Evolutionary conservation across 305 asterid genomes (phyloP).

Genomic region (Rubia tinctorum): DNA sequence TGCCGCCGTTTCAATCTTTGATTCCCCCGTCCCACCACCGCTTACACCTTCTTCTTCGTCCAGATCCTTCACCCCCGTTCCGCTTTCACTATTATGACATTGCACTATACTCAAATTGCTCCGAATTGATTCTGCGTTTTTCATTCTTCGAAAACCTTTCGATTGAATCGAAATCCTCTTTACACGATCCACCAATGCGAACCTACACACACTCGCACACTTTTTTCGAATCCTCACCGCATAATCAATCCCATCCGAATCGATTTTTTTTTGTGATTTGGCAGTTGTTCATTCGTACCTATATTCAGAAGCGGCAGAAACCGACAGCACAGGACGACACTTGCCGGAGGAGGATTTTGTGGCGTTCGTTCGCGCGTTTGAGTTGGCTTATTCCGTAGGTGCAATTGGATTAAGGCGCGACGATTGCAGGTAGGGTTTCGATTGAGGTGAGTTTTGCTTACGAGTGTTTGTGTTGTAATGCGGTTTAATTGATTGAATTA

Average conservation of each 20-base stretch:
- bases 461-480: too few species aligned
- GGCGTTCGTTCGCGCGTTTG: neutral
- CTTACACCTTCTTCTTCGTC: too few species aligned
- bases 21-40: too few species aligned
- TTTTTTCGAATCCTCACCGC: neutral
- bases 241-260: neutral
- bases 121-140: neutral
- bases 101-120: too few species aligned
- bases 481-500: too few species aligned
- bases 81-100: too few species aligned
- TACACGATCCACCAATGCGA: neutral
- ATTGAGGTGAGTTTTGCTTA: too few species aligned
- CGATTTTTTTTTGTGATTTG: neutral
- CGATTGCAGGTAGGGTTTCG: neutral
- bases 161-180: neutral
- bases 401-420: too few species aligned
- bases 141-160: neutral
- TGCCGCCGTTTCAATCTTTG: too few species aligned
- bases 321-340: neutral
- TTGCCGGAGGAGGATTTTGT: neutral
- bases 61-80: too few species aligned
- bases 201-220: neutral
- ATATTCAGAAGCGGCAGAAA: neutral
- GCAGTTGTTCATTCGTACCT: neutral
- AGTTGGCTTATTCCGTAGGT: too few species aligned